Percentiles rank a stretch among this genome's conserved stretches.
Evolutionary conservation across 2,329 filamentous ascomycete genomes (phyloP).

Genomic region (Alternaria gansuensis): DNA sequence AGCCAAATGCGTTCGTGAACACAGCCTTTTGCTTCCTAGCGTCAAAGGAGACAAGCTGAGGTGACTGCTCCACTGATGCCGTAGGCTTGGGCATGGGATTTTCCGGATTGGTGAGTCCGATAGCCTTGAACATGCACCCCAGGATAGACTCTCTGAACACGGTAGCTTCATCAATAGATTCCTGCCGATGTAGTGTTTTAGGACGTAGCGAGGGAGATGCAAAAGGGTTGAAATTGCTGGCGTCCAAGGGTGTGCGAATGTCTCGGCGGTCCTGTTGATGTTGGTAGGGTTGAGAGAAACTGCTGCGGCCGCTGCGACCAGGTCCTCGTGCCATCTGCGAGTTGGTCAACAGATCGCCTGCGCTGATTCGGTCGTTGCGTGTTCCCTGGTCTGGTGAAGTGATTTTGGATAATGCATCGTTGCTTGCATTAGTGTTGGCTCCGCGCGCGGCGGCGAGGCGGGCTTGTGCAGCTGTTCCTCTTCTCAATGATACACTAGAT

Average conservation of each 20-base stretch:
- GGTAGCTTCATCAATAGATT: conserved; percentile 86
- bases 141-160: conserved; percentile 89
- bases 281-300: conserved; percentile 61
- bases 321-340: conserved; percentile 73
- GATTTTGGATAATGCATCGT: conserved; percentile 34
- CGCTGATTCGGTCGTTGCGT: conserved; percentile 48
- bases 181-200: conserved; percentile 70
- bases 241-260: conserved; percentile 56
- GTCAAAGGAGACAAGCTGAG: conserved; percentile 84
- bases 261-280: conserved; percentile 57
- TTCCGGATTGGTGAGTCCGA: conserved; percentile 78
- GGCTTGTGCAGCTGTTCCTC: conserved; percentile 79
- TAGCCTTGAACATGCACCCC: conserved; percentile 94
- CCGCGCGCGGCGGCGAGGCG: conserved; percentile 61
- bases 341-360: conserved; percentile 81
- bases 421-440: conserved; percentile 37
- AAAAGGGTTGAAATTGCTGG: conserved; percentile 55
- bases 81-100: conserved; percentile 69
- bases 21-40: conserved; percentile 79
- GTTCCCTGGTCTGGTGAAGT: conserved; percentile 37
- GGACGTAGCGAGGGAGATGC: conserved; percentile 43
- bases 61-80: conserved; percentile 82
- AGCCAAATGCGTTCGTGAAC: conserved; percentile 88
- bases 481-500: conserved; percentile 74
- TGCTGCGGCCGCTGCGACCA: conserved; percentile 58